Evolutionary conservation across 768 basidiomycete genomes (phyloP).

Genomic region (Chalciporus chontae): DNA sequence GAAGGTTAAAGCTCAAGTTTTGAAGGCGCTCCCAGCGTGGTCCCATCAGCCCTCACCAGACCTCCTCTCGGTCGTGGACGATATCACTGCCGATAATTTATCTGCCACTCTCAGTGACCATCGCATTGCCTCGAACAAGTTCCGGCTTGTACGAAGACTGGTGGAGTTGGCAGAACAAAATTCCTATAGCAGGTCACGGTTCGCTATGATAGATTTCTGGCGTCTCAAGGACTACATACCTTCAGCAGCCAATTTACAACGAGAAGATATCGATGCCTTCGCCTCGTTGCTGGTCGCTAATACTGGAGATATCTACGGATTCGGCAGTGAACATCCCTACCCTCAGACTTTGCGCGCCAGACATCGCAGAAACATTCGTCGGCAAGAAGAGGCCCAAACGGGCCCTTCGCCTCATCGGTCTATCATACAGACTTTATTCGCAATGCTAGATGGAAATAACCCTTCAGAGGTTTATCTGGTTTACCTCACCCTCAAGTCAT

Average conservation of each 20-base stretch:
- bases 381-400: slow-evolving; percentile 17
- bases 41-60: slow-evolving; percentile 55
- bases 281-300: slow-evolving; percentile 57
- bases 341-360: slow-evolving; percentile 41
- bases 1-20: slow-evolving; percentile 40
- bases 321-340: slow-evolving; percentile 48
- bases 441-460: slow-evolving; percentile 53
- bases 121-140: slow-evolving; percentile 70
- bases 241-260: slow-evolving; percentile 45
- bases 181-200: slow-evolving; percentile 41
- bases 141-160: slow-evolving; percentile 68
- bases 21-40: slow-evolving; percentile 70
- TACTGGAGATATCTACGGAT: slow-evolving; percentile 59
- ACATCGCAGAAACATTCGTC: slow-evolving; percentile 20
- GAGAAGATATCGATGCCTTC: slow-evolving; percentile 72
- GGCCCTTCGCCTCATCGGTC: slow-evolving; percentile 41
- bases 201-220: slow-evolving; percentile 73
- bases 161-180: slow-evolving; percentile 42
- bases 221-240: slow-evolving; percentile 78
- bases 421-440: slow-evolving; percentile 51
- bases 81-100: slow-evolving; percentile 45
- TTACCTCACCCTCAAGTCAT: slow-evolving; percentile 60
- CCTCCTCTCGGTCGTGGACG: slow-evolving; percentile 43
- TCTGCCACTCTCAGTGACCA: slow-evolving; percentile 54
- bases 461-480: slow-evolving; percentile 51